Evolutionary conservation across 1,284 basidiomycete species (phyloP), one percentile per base, ranked within the genome.

Genomic region (Naganishia liquefaciens): DNA sequence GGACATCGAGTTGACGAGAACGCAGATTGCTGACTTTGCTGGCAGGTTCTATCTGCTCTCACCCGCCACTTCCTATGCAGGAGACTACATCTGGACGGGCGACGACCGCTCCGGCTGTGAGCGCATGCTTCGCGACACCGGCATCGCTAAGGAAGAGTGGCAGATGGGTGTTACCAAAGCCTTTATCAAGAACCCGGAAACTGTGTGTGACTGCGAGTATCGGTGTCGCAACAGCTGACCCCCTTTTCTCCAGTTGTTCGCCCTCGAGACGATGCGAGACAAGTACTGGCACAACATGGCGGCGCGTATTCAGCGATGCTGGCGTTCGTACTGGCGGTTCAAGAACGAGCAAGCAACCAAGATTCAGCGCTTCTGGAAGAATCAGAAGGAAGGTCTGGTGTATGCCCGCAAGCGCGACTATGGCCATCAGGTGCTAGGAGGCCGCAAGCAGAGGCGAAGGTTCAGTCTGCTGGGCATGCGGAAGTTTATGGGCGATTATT

Each of bases 281-380:
- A 87, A 90, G 65, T 99, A 99, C 80, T 99, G 96, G 96, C 96
- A 99, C 80, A 98, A 98, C 76, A 99, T 99, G 95, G 95, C 95
- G 0, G 87, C 82, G 46, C 88, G 95, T 54, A 99, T 99, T 62
- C 96, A 99, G 79, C 88, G 95, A 43, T 93, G 93, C 5, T 99
- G 88, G 86, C 85, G 95, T 67, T 95, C 96, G 76, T 97, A 95
- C 76, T 85, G 95, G 82, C 86, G 95, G 23, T 93, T 96, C 81
- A 93, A 92, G 80, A 85, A 94, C 70, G 96, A 98, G 76, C 95
- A 93, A 71, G 96, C 96, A 10, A 86, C 85, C 51, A 88, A 93
- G 68, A 99, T 99, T 68, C 96, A 99, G 78, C 83, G 94, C 55
- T 97, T 97, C 85, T 99, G 95, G 95, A 92, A 89, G 81, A 93